Evolutionary conservation across 441 rosid species (phyloP).

Genomic region (Pelargonium citronellum): DNA sequence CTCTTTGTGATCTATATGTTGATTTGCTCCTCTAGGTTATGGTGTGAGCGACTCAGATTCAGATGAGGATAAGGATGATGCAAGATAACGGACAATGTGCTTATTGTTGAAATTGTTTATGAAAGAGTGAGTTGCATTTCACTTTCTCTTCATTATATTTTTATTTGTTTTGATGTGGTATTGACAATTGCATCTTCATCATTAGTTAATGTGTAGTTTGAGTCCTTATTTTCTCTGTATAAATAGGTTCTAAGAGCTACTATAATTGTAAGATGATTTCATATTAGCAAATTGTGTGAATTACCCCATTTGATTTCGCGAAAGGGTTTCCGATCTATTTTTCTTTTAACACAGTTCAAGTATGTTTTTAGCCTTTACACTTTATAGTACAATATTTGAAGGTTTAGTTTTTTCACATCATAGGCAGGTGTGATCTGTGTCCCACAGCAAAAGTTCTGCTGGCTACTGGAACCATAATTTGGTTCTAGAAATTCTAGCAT

Average conservation of each 20-base stretch:
- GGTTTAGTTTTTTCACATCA: background rate
- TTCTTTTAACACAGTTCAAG: too few relatives aligned
- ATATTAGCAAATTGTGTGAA: too few relatives aligned
- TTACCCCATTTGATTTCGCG: too few relatives aligned
- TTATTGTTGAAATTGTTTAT: background rate
- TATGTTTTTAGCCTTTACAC: background rate
- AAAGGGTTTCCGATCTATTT: too few relatives aligned
- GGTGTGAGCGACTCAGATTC: background rate
- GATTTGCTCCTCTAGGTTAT: slow-evolving; percentile 37
- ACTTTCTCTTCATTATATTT: background rate
- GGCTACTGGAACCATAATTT: background rate
- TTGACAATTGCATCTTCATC: background rate
- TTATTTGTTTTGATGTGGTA: background rate
- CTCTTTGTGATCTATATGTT: background rate
- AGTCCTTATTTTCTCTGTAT: background rate
- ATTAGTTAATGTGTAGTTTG: background rate
- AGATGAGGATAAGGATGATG: background rate
- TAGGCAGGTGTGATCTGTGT: background rate
- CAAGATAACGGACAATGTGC: slow-evolving; percentile 7
- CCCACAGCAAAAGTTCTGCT: background rate
- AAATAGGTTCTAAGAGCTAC: too few relatives aligned
- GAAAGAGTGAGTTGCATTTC: slow-evolving; percentile 13
- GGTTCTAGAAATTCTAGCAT: background rate
- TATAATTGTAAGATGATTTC: too few relatives aligned
- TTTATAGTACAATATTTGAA: background rate